Percentiles rank a stretch among this genome's conserved stretches.
Evolutionary conservation across 805 yeast genomes (phyloP).

Genomic region (Wickerhamomyces sydowiorum): DNA sequence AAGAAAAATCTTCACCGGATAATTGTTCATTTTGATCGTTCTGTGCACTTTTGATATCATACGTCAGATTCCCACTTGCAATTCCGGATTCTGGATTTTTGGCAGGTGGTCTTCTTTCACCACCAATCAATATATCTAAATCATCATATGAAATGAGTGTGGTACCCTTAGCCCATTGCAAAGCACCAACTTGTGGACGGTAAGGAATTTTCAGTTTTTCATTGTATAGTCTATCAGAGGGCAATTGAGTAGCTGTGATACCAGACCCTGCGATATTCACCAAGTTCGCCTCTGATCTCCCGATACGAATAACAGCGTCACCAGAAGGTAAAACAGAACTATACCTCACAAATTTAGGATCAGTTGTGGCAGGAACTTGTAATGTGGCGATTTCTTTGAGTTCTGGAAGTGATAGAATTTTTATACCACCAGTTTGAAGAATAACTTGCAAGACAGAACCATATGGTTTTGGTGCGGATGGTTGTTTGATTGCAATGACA

Average conservation of each 20-base stretch:
- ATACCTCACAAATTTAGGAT: constrained; percentile 33
- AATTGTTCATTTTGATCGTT: constrained; percentile 13
- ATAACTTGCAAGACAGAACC: constrained; percentile 45
- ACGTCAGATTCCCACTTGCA: constrained; percentile 37
- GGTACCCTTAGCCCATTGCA: constrained; percentile 84
- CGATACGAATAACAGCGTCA: constrained; percentile 51
- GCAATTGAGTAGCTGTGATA: constrained; percentile 8
- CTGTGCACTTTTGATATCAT: constrained; percentile 6
- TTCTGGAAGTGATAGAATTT: constrained; percentile 50
- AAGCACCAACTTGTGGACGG: constrained; percentile 73
- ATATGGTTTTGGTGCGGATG: constrained; percentile 21
- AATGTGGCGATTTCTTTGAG: constrained; percentile 51
- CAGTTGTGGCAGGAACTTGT: constrained; percentile 37
- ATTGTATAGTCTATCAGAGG: constrained; percentile 63
- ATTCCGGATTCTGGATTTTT: constrained; percentile 55
- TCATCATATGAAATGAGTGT: constrained; percentile 56
- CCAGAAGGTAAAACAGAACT: constrained; percentile 48
- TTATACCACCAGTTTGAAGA: constrained; percentile 41
- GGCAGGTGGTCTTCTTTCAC: constrained; percentile 61
- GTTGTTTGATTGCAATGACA: constrained; percentile 21
- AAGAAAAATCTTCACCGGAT: constrained; percentile 25
- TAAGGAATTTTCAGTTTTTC: constrained; percentile 63
- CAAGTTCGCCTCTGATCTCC: constrained; percentile 47
- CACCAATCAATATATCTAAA: constrained; percentile 63
- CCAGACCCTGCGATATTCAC: constrained; percentile 45